These are phyloP conservation scores for Apiospora rasikravindrae DNA, from an alignment of 2,329 filamentous ascomycete genomes.

Conservation along the genomic window DNA sequence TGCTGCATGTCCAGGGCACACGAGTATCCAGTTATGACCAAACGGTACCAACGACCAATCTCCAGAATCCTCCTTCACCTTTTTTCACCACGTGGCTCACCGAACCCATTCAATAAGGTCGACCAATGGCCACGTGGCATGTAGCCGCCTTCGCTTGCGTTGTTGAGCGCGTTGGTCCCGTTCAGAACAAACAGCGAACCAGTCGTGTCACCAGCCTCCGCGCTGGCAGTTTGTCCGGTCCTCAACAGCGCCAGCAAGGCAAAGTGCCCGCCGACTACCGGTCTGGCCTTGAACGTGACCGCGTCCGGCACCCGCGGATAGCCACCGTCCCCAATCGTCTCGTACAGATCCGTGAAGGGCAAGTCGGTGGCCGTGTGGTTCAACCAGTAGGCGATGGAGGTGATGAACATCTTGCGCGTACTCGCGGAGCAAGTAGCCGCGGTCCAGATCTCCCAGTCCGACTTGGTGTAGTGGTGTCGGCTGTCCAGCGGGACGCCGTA, in stretches of 20 bases:
- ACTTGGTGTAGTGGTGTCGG: constrained; percentile 74
- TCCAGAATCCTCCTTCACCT: neutral
- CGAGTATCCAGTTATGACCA: neutral
- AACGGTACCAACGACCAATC: neutral
- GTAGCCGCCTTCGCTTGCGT: neutral
- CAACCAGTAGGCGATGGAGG: constrained; percentile 69
- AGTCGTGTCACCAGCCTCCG: constrained; percentile 14
- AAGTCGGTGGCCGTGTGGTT: constrained; percentile 69
- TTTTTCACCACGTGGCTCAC: neutral
- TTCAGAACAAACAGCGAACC: neutral
- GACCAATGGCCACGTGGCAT: neutral
- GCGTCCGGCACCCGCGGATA: constrained; percentile 55
- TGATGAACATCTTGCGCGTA: constrained; percentile 65
- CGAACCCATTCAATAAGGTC: too few species aligned
- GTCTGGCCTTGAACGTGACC: constrained; percentile 70
- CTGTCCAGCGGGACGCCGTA: constrained; percentile 75
- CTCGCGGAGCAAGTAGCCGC: constrained; percentile 65
- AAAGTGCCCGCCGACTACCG: constrained; percentile 76
- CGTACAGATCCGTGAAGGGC: constrained; percentile 71
- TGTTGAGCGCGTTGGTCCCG: constrained; percentile 9
- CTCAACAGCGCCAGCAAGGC: constrained; percentile 63
- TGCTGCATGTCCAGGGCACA: neutral
- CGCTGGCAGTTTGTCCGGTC: constrained; percentile 30
- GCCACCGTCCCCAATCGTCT: constrained; percentile 65
- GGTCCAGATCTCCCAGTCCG: constrained; percentile 76